A percentile compares a stretch with the other conserved stretches of the same genome.
Conservation (phyloP, 257 asterid genomes). For the Verbascum thapsus region DNA sequence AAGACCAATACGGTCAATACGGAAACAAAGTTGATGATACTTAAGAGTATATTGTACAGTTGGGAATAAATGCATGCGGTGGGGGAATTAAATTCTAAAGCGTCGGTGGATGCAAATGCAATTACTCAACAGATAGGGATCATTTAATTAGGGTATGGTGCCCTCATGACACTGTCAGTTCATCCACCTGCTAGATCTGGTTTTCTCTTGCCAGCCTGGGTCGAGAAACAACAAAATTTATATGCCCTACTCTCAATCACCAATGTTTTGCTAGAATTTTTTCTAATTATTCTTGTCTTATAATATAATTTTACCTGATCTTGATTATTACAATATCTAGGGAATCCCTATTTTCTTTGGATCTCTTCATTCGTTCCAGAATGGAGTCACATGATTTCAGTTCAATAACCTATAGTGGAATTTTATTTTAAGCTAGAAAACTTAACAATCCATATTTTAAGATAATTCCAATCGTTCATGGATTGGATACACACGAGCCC, state of each 20-base stretch:
- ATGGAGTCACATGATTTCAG: too few relatives aligned
- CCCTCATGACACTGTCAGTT: conserved; percentile 23
- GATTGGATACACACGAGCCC: too few relatives aligned
- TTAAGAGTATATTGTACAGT: conserved; percentile 23
- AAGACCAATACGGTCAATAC: conserved; percentile 45
- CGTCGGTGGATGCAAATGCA: conserved; percentile 53
- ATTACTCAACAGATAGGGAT: conserved; percentile 3
- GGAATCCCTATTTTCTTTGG: too few relatives aligned
- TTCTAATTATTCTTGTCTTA: not conserved
- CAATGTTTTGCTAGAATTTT: not conserved
- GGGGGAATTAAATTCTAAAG: conserved; percentile 35
- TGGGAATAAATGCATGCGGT: conserved; percentile 46
- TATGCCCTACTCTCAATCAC: conserved; percentile 27
- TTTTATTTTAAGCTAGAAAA: too few relatives aligned
- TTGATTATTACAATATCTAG: too few relatives aligned
- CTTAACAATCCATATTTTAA: too few relatives aligned
- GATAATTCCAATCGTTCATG: too few relatives aligned
- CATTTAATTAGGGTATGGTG: conserved; percentile 40
- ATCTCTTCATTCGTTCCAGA: too few relatives aligned
- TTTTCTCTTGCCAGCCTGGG: conserved; percentile 36
- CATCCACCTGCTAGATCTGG: conserved; percentile 25
- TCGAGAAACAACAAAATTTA: conserved; percentile 21
- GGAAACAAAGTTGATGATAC: conserved; percentile 35
- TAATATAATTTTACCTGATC: not conserved
- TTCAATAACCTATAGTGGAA: too few relatives aligned